phyloP scores from a whole-genome alignment of 306 rosid genomes.

The Rosa lucieae region DNA sequence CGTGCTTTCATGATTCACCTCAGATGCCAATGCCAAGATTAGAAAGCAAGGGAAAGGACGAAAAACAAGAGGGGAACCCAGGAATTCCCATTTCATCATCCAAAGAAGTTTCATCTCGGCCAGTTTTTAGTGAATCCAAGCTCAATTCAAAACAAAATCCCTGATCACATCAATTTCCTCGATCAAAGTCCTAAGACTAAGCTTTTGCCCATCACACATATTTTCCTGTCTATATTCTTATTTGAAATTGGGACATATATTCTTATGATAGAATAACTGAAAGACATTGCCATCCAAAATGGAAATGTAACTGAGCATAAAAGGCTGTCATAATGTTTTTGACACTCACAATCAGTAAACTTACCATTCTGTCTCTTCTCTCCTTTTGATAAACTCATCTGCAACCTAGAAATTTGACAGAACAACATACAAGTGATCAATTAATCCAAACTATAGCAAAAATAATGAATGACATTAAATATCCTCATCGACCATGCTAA shows the following conservation, averaged over 20 bases:
- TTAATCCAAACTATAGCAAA: neutral
- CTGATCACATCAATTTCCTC: neutral
- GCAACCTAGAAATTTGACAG: conserved; percentile 64
- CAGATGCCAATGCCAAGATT: neutral
- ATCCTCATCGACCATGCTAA: neutral
- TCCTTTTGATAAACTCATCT: conserved; percentile 84
- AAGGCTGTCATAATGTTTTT: conserved; percentile 20
- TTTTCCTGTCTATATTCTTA: neutral
- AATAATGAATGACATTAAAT: neutral
- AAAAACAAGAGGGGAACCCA: neutral
- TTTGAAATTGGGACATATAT: neutral
- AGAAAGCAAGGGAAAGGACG: neutral
- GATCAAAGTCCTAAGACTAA: neutral
- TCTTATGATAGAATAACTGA: neutral
- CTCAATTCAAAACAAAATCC: neutral
- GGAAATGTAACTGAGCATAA: neutral
- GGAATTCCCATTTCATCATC: neutral
- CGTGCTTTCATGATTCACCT: neutral
- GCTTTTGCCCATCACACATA: neutral
- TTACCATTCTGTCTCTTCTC: conserved; percentile 92
- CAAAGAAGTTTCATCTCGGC: neutral
- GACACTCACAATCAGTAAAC: conserved; percentile 20
- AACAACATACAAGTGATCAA: conserved; percentile 20
- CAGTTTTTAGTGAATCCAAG: neutral
- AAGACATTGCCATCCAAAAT: neutral